phyloP scores from a whole-genome alignment of 176 grass and related monocot genomes.

The Ananas comosus region DNA sequence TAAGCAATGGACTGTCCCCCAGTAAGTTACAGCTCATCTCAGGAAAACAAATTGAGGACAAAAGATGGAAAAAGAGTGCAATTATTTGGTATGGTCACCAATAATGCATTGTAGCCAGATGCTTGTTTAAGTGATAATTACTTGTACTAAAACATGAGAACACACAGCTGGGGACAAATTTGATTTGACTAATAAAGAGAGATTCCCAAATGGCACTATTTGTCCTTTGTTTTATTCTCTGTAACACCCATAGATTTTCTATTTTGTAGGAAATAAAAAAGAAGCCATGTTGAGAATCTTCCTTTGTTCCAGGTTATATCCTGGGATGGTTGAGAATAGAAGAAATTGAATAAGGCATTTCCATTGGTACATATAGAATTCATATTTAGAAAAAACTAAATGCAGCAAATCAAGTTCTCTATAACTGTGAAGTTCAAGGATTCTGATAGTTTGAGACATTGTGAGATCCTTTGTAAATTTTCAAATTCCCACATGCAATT shows the following conservation, averaged over 20 bases:
- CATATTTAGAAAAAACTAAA: neutral
- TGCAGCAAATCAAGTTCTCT: neutral
- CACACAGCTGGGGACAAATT: neutral
- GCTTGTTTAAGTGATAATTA: neutral
- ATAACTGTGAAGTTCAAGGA: neutral
- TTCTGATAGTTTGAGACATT: too few relatives aligned
- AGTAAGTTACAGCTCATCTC: neutral
- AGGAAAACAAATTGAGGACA: neutral
- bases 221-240: too few relatives aligned
- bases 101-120: neutral
- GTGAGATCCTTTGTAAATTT: neutral
- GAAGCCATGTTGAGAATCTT: too few relatives aligned
- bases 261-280: too few relatives aligned
- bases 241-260: too few relatives aligned
- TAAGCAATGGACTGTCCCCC: neutral
- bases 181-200: neutral
- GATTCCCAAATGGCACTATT: neutral
- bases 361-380: neutral
- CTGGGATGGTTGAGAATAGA: too few relatives aligned
- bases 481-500: neutral
- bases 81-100: too few relatives aligned
- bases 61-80: neutral
- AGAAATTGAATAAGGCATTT: too few relatives aligned
- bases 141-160: neutral
- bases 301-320: too few relatives aligned